Evolutionary conservation across 805 yeast species (phyloP).

Genomic region (Ogataea wickerhamii): DNA sequence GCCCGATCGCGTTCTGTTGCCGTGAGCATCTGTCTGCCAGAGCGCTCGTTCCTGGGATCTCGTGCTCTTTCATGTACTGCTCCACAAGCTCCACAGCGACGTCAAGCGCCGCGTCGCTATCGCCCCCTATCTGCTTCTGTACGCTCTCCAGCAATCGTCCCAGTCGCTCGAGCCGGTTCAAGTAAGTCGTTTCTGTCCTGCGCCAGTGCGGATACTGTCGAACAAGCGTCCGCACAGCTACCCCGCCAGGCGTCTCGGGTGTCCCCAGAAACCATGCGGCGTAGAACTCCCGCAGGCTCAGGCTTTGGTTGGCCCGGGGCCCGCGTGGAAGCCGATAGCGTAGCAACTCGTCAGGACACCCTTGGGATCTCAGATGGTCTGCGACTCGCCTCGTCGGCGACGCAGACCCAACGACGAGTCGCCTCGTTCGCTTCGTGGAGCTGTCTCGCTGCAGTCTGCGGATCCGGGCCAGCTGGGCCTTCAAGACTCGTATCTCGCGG

Average conservation of each 20-base stretch:
- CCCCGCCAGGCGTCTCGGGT: conserved; percentile 9
- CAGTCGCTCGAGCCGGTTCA: conserved; percentile 13
- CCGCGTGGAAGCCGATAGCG: conserved; percentile 17
- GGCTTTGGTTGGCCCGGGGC: conserved; percentile 12
- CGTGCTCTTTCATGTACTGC: conserved; percentile 9
- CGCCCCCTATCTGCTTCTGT: not conserved
- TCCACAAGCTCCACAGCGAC: conserved; percentile 9
- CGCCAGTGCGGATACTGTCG: conserved; percentile 15
- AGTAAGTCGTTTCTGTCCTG: conserved; percentile 15
- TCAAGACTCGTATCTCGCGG: conserved; percentile 4
- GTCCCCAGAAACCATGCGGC: conserved; percentile 17
- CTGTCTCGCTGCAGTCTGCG: not conserved
- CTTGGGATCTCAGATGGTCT: conserved; percentile 1
- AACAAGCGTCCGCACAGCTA: conserved; percentile 9
- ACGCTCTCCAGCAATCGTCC: conserved; percentile 12
- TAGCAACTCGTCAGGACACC: conserved; percentile 10
- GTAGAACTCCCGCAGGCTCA: conserved; percentile 11
- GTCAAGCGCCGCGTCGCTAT: not conserved
- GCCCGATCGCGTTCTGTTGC: conserved; percentile 13
- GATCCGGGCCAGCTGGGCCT: conserved; percentile 3
- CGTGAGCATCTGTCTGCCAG: conserved; percentile 15
- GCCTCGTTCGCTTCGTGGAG: no score
- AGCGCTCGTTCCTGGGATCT: conserved; percentile 14
- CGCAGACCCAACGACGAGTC: no score
- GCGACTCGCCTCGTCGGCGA: no score